Conservation (phyloP, 2,329 filamentous ascomycete species). For the Aspergillus ochraceus region DNA sequence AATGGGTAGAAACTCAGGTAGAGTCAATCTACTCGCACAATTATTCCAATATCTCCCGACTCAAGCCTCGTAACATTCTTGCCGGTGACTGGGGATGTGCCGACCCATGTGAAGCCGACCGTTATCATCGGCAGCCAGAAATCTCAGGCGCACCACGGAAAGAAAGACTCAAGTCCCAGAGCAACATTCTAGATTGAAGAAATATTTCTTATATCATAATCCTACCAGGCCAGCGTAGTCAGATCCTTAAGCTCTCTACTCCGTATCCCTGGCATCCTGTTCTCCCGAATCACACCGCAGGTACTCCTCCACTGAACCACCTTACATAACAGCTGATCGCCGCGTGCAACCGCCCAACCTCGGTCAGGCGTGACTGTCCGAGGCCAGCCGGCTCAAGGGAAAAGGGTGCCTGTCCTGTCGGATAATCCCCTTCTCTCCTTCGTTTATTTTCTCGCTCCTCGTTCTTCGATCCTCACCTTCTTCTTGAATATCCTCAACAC, state of each 20-base stretch:
- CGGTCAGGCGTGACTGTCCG: conserved; percentile 19
- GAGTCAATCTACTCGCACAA: no score
- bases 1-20: no score
- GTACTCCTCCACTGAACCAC: background rate
- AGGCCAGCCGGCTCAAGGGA: conserved; percentile 13
- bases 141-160: background rate
- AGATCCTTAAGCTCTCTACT: no score
- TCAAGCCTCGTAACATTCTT: no score
- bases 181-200: no score
- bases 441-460: conserved; percentile 12
- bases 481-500: background rate
- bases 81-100: background rate
- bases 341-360: conserved; percentile 28
- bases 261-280: no score
- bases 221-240: no score
- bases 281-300: background rate
- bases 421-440: background rate
- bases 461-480: background rate
- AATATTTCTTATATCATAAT: no score
- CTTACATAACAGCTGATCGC: conserved; percentile 2
- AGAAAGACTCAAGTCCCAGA: no score
- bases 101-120: background rate
- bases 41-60: no score
- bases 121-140: background rate
- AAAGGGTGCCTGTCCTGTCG: background rate